phyloP scores from a whole-genome alignment of 1,139 yeast genomes.

The Blastobotrys raffinosifermentans region DNA sequence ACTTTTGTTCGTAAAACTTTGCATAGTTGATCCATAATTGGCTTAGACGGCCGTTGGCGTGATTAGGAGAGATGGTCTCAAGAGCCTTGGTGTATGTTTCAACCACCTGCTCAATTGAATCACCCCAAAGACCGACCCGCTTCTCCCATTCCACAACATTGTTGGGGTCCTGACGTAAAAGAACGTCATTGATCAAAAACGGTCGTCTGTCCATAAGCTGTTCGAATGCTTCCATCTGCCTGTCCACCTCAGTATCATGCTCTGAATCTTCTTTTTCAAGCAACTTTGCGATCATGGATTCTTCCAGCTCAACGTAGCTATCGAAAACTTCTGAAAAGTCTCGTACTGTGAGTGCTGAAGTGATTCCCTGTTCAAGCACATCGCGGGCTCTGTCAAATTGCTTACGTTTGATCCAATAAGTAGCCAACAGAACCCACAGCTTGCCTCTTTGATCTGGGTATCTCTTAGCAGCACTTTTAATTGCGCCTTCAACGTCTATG shows the following conservation, averaged over 20 bases:
- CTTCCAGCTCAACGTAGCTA: conserved; percentile 58
- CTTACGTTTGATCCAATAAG: conserved; percentile 39
- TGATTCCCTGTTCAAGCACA: conserved; percentile 44
- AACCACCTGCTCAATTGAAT: conserved; percentile 40
- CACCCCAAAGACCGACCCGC: conserved; percentile 44
- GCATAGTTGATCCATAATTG: conserved; percentile 71
- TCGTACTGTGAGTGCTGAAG: conserved; percentile 44
- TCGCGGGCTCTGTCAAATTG: conserved; percentile 42
- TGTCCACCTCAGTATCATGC: conserved; percentile 31
- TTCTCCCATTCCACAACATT: conserved; percentile 65
- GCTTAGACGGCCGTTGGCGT: conserved; percentile 36
- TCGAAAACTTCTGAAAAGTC: conserved; percentile 67
- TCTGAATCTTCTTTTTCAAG: conserved; percentile 30
- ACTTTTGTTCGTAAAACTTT: conserved; percentile 49
- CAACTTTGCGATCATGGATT: conserved; percentile 39
- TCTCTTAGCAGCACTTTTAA: conserved; percentile 37
- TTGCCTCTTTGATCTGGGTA: conserved; percentile 60
- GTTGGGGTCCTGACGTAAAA: conserved; percentile 56
- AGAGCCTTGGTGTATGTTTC: conserved; percentile 63
- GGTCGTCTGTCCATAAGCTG: conserved; percentile 50
- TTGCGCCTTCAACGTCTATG: conserved; percentile 34
- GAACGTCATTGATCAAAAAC: conserved; percentile 57
- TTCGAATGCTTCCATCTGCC: conserved; percentile 49
- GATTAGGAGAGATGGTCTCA: conserved; percentile 57
- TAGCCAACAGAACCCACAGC: conserved; percentile 47